Conservation (phyloP, 129 eudicot species). For the Escallonia rubra region DNA sequence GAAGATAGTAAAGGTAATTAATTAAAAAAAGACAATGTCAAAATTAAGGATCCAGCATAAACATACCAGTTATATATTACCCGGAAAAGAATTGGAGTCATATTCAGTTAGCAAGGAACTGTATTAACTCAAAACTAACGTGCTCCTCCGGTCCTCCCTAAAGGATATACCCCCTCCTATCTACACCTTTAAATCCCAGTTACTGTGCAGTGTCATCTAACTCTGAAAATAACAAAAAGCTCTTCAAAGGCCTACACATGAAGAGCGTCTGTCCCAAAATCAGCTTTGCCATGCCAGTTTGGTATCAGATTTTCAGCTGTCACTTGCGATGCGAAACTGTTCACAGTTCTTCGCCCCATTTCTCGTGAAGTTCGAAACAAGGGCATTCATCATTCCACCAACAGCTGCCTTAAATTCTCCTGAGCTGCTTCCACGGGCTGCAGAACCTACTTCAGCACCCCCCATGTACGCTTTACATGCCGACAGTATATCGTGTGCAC, state of each 20-base stretch:
- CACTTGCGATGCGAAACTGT: constrained; percentile 33
- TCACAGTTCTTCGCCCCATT: constrained; percentile 56
- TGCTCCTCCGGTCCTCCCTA: too few relatives aligned
- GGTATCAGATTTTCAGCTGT: background rate
- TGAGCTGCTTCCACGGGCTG: constrained; percentile 27
- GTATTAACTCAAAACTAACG: too few relatives aligned
- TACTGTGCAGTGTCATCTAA: background rate
- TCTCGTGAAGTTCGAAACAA: constrained; percentile 31
- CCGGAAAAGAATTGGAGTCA: too few relatives aligned
- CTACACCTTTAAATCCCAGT: too few relatives aligned
- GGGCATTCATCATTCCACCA: constrained; percentile 38
- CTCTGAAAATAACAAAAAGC: background rate
- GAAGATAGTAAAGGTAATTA: too few relatives aligned
- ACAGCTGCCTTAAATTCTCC: constrained; percentile 25
- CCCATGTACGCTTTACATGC: constrained; percentile 66
- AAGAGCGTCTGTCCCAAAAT: background rate
- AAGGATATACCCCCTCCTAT: too few relatives aligned
- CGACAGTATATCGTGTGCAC: constrained; percentile 52
- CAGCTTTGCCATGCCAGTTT: background rate
- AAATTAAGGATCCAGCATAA: too few relatives aligned
- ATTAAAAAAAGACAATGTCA: too few relatives aligned
- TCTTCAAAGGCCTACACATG: background rate
- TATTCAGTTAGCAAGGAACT: too few relatives aligned
- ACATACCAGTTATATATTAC: too few relatives aligned
- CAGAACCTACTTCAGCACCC: constrained; percentile 67